Conservation (phyloP, 257 asterid genomes). For the Misopates orontium region DNA sequence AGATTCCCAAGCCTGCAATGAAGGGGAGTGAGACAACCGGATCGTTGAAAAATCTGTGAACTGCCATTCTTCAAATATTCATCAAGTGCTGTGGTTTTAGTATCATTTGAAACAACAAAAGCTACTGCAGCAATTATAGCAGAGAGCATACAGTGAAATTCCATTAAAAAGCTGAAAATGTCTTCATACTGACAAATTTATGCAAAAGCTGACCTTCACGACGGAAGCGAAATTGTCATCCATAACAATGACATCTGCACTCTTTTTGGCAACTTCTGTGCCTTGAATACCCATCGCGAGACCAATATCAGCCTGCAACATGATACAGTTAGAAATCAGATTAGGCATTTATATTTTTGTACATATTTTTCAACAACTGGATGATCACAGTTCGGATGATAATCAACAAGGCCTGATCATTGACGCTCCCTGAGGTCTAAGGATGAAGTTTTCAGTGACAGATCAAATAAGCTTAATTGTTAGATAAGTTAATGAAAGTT, state of each 20-base stretch:
- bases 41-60: background rate
- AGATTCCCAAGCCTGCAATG: background rate
- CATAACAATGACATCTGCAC: conserved; percentile 88
- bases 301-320: conserved; percentile 86
- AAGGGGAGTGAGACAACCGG: background rate
- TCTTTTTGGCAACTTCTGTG: conserved; percentile 96
- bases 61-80: background rate
- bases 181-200: background rate
- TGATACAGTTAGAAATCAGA: conserved; percentile 21
- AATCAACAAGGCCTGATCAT: too few relatives aligned
- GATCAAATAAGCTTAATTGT: too few relatives aligned
- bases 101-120: background rate
- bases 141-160: background rate
- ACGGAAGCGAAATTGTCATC: conserved; percentile 90
- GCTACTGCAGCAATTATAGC: background rate
- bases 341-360: too few relatives aligned
- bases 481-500: too few relatives aligned
- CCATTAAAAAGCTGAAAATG: background rate
- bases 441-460: too few relatives aligned
- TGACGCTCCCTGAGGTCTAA: too few relatives aligned
- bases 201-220: conserved; percentile 65
- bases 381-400: too few relatives aligned
- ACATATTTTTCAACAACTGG: too few relatives aligned
- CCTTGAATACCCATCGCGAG: conserved; percentile 98
- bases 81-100: background rate